phyloP scores from a whole-genome alignment of 331 rosid species.

The Rosa hybrid region DNA sequence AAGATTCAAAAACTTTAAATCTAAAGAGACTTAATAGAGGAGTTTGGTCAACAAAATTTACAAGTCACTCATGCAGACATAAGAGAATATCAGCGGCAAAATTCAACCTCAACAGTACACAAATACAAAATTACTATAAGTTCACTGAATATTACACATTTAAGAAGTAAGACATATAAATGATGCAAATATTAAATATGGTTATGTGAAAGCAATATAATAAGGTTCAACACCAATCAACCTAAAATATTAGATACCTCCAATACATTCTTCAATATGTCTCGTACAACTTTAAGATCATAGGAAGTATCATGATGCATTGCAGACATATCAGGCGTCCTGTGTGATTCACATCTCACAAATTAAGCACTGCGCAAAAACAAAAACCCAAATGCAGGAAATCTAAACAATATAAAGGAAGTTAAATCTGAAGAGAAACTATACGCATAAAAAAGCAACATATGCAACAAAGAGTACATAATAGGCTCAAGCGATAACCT shows the following conservation, averaged over 20 bases:
- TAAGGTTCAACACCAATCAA: not conserved
- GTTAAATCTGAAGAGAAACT: not conserved
- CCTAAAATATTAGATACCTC: constrained; percentile 44
- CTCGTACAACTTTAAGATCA: constrained; percentile 66
- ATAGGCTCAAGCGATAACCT: constrained; percentile 31
- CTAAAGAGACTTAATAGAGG: not conserved
- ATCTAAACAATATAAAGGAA: not conserved
- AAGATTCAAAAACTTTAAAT: not conserved
- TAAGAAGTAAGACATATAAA: not conserved
- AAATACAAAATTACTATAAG: not conserved
- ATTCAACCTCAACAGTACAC: not conserved
- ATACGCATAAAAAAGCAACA: not conserved
- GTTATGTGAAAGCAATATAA: not conserved
- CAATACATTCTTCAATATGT: constrained; percentile 53
- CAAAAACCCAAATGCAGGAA: not conserved
- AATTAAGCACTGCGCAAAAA: not conserved
- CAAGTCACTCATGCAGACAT: not conserved
- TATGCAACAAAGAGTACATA: not conserved
- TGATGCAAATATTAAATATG: not conserved
- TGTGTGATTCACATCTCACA: constrained; percentile 35
- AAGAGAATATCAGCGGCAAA: not conserved
- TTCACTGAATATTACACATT: not conserved
- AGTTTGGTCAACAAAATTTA: not conserved
- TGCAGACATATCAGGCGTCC: constrained; percentile 87
- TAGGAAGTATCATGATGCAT: constrained; percentile 86